Evolutionary conservation across 2,329 filamentous ascomycete genomes (phyloP), one percentile per base, ranked within the genome.

Genomic region (Phoma sp.): DNA sequence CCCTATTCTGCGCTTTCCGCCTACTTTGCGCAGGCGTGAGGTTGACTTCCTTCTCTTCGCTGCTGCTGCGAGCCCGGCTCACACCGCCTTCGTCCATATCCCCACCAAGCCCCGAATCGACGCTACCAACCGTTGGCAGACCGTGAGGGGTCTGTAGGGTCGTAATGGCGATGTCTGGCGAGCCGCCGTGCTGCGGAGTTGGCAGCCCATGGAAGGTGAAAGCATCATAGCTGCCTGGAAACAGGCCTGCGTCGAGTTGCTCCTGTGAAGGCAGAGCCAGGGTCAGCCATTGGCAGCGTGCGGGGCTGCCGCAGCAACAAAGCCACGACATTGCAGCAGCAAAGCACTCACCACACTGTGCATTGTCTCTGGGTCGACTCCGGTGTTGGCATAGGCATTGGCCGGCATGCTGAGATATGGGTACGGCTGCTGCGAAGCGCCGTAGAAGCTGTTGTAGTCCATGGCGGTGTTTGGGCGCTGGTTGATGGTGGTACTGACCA

Each of bases 1-100:
- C 87, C 67, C 88, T 77, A 61, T 90, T 91, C 69, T 91, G 88
- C 42, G 85, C 87, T 73, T 91, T 90, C 61, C 88, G 80, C 61
- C 78, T 66, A 64, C 85, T 84, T 66, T 80, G 78, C 42, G 77
- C 78, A 21, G 77, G 77, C 47, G 79, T 81, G 42, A 80, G 66
- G 28, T 59, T 64, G 6, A 47, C 14, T 29, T 78, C 76, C 62
- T 79, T 79, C 65, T 80, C 78, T 56, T 80, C 78, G 56, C 77
- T 80, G 61, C 77, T 79, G 56, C 77, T 75, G 26, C 77, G 64
- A 30, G 74, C 68, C 62, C 66, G 45, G 69, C 61, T 62, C 36
- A 45, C 52, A 52, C 66, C 64, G 53, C 59, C 57, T 46, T 74
- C 71, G 23, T 77, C 76, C 42, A 76, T 54, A 10, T 78, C 77